Evolutionary conservation across 2,329 filamentous ascomycete genomes (phyloP).

Genomic region (Mycocentrospora acerina): DNA sequence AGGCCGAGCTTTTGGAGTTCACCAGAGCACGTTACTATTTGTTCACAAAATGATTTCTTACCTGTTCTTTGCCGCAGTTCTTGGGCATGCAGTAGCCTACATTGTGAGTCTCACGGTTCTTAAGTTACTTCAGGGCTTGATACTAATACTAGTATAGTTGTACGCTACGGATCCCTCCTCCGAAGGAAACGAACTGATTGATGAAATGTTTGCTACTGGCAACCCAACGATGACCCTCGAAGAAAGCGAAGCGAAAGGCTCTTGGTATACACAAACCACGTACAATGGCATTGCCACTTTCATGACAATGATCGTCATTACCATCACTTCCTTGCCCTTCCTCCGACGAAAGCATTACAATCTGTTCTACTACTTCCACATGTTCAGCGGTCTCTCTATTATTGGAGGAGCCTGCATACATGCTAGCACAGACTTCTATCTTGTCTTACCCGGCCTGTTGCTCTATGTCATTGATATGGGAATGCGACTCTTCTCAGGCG

Average conservation of each 20-base stretch:
- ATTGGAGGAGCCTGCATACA: conserved; percentile 2
- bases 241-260: conserved; percentile 1
- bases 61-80: too few species aligned
- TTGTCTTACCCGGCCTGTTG: conserved; percentile 1
- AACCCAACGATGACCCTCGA: conserved; percentile 3
- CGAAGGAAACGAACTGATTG: conserved; percentile 1
- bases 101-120: too few species aligned
- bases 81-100: not conserved
- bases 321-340: conserved; percentile 2
- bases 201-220: conserved; percentile 1
- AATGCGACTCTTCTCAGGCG: conserved; percentile 1
- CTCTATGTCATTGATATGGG: conserved; percentile 1
- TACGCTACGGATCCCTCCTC: conserved; percentile 1
- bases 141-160: not conserved
- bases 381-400: not conserved
- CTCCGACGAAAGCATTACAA: conserved; percentile 2
- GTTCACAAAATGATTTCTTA: conserved; percentile 3
- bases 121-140: too few species aligned
- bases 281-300: conserved; percentile 2
- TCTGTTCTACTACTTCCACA: conserved; percentile 2
- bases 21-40: conserved; percentile 2
- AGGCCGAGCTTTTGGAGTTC: conserved; percentile 3
- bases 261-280: conserved; percentile 1
- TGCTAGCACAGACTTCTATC: conserved; percentile 3
- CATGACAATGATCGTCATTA: not conserved